These are phyloP conservation scores for Alternaria sp. DNA, from an alignment of 2,329 filamentous ascomycete genomes.

Conservation along the genomic window DNA sequence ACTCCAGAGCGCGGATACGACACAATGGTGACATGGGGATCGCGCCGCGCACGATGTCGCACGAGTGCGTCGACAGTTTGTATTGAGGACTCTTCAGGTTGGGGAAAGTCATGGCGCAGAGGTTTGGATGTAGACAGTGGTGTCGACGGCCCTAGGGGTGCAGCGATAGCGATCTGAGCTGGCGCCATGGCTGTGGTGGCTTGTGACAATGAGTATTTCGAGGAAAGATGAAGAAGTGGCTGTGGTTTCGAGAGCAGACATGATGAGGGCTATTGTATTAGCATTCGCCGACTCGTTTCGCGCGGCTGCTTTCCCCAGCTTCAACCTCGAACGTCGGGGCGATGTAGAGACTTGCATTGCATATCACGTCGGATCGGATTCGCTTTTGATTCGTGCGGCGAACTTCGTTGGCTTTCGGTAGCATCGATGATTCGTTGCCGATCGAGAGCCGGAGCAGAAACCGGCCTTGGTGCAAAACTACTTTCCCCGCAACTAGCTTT, in stretches of 20 bases:
- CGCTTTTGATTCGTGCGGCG: neutral
- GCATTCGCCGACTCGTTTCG: neutral
- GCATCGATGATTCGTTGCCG: neutral
- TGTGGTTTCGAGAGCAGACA: neutral
- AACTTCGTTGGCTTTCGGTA: neutral
- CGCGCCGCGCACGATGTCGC: slow-evolving; percentile 46
- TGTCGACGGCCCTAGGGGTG: slow-evolving; percentile 6
- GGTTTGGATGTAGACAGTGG: neutral
- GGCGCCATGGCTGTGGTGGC: slow-evolving; percentile 24
- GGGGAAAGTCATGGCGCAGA: neutral
- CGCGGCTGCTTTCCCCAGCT: neutral
- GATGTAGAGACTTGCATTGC: slow-evolving; percentile 1
- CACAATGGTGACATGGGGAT: slow-evolving; percentile 50
- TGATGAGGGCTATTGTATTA: neutral
- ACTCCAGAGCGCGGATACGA: slow-evolving; percentile 57
- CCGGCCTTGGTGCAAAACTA: slow-evolving; percentile 1
- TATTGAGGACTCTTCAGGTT: slow-evolving; percentile 15
- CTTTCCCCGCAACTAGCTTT: slow-evolving; percentile 11
- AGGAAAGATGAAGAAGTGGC: neutral
- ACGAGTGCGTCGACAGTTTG: slow-evolving; percentile 53
- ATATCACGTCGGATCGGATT: slow-evolving; percentile 9
- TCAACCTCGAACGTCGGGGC: neutral
- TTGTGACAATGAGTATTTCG: neutral
- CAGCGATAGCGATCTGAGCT: slow-evolving; percentile 26
- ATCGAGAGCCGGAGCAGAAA: neutral